Conservation (phyloP, 345 rosid species). For the Linum usitatissimum region DNA sequence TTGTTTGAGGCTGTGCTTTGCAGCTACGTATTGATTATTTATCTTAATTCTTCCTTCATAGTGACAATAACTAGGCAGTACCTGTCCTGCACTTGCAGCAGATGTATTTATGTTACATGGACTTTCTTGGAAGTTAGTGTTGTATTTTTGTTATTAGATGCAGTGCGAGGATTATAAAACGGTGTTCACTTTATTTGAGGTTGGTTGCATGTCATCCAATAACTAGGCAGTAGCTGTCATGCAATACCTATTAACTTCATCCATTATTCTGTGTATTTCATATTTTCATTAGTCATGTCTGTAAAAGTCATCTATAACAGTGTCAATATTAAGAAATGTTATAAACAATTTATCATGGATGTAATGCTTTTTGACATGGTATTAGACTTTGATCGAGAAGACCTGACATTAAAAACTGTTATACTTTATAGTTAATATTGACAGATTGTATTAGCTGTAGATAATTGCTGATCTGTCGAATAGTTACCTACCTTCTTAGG, state of each 20-base stretch:
- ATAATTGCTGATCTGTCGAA: no score
- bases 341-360: no score
- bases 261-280: not conserved
- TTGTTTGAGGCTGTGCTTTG: not conserved
- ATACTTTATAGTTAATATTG: no score
- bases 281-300: not conserved
- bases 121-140: not conserved
- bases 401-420: no score
- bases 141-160: no score
- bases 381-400: no score
- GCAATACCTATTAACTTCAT: not conserved
- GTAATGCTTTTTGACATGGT: no score
- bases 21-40: not conserved
- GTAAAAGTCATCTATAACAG: not conserved
- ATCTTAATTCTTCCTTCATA: no score
- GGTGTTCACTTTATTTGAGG: not conserved
- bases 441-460: no score
- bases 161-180: not conserved
- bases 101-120: not conserved
- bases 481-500: no score
- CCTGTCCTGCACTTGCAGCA: not conserved
- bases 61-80: not conserved
- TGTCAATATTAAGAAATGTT: not conserved
- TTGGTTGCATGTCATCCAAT: no score
- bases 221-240: not conserved